Evolutionary conservation across 345 rosid species (phyloP), one percentile per base, ranked within the genome.

Genomic region (Excoecaria cochinchinensis): DNA sequence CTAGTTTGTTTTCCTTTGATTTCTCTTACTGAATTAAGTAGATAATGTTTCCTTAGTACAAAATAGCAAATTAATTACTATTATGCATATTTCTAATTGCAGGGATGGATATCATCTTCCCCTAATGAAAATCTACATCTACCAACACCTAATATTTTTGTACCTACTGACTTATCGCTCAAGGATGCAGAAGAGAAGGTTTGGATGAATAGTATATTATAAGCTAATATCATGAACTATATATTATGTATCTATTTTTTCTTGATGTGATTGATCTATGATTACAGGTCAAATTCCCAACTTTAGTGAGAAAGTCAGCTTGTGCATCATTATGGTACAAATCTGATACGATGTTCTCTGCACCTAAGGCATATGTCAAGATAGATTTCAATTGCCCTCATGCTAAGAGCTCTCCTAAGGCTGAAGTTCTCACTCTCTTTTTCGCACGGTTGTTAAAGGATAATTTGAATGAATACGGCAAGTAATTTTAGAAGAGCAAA

Each of bases 391-490:
- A 82, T 80, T 95, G 97, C 74, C 97, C 99, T 72, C 73, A 78
- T 51, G 88, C 95, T 71, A 81, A 81, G 75, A 82, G 60, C 84
- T 91, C 97, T 77, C 94, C 97, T 58, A 95, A 91, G 70, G 85
- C 97, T 55, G 90, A 84, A 76, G 89, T 91, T 81, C 89, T 92
- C 70, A 83, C 91, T 8, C 78, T 81, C 76, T 77, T 95, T 50
- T 95, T 92, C 79, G 78, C 92, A 8, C 85, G 85, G 50, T 77
- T 95, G 81, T 62, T 92, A 78, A 88, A 86, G 87, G 98, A 94
- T 84, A 90, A 92, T 83, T 84, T 94, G 89, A 94, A 92, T 87
- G 98, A 94, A 86, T 90, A 90, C 50, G 98, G 98, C 89, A 84
- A 84, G 52, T 39, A 51, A 46, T 10, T 46, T 47, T 21, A 14